phyloP scores from a whole-genome alignment of 2,329 filamentous ascomycete genomes.

The Alternaria triticina region DNA sequence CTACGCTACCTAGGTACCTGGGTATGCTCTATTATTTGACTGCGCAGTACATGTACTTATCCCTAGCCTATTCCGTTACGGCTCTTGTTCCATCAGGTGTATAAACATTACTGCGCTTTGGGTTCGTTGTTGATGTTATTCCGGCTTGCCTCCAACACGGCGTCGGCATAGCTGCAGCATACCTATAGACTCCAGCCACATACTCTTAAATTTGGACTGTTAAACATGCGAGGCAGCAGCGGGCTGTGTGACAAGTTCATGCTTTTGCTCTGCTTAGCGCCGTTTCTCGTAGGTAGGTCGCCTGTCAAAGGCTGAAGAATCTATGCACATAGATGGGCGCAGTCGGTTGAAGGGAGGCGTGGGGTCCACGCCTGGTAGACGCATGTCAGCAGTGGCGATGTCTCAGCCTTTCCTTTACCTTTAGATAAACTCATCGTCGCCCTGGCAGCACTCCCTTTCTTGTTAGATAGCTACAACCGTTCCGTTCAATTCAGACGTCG shows the following conservation, averaged over 20 bases:
- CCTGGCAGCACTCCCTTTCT: neutral
- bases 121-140: neutral
- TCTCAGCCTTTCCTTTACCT: neutral
- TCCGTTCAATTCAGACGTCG: neutral
- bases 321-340: neutral
- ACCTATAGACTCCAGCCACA: neutral
- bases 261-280: neutral
- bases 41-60: neutral
- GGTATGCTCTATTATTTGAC: neutral
- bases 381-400: neutral
- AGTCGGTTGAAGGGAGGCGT: neutral
- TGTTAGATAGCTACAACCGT: neutral
- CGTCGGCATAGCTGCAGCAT: neutral
- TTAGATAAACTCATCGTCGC: neutral
- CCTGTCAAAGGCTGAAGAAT: neutral
- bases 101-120: neutral
- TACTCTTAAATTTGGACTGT: accelerated
- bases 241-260: neutral
- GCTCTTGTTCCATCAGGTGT: neutral
- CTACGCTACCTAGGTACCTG: neutral
- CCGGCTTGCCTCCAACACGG: neutral
- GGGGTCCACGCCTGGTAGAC: neutral
- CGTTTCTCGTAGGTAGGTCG: neutral
- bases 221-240: neutral
- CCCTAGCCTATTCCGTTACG: slow-evolving; percentile 20